Evolutionary conservation across 495 filamentous ascomycete genomes (phyloP).

Genomic region (Pyronema omphalodes): DNA sequence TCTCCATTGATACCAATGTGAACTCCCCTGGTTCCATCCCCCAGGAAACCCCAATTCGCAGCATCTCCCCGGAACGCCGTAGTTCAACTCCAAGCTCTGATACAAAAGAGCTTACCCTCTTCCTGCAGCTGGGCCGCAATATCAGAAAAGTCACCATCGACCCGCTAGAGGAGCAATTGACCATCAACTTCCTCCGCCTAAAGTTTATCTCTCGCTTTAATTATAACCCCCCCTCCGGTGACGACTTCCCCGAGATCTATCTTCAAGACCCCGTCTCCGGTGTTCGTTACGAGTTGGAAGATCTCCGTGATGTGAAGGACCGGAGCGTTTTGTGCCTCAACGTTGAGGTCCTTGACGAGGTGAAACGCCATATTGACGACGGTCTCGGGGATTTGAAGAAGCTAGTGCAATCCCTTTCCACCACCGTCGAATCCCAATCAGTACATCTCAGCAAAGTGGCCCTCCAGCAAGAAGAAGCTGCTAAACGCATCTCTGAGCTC

Average conservation of each 20-base stretch:
- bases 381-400: conserved; percentile 62
- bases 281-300: conserved; percentile 87
- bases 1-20: conserved; percentile 17
- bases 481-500: conserved; percentile 75
- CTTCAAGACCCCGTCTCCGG: conserved; percentile 92
- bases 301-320: conserved; percentile 88
- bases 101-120: conserved; percentile 79
- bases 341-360: conserved; percentile 85
- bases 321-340: conserved; percentile 85
- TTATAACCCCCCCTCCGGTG: conserved; percentile 92
- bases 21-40: not conserved
- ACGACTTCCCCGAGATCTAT: conserved; percentile 88
- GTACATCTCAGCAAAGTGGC: conserved; percentile 69
- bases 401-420: conserved; percentile 64
- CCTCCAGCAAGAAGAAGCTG: conserved; percentile 74
- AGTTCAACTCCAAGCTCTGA: not conserved
- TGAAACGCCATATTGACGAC: conserved; percentile 90
- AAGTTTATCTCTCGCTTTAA: conserved; percentile 99
- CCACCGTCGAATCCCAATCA: conserved; percentile 61
- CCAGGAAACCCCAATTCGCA: not conserved
- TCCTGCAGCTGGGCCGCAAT: conserved; percentile 88
- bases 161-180: conserved; percentile 53
- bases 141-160: conserved; percentile 94
- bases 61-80: not conserved
- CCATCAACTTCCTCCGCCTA: conserved; percentile 71